A percentile compares a stretch with the other conserved stretches of the same genome.
These are phyloP conservation scores for Blumeria hordei DNA, from an alignment of 2,329 filamentous ascomycete species.

Conservation along the genomic window DNA sequence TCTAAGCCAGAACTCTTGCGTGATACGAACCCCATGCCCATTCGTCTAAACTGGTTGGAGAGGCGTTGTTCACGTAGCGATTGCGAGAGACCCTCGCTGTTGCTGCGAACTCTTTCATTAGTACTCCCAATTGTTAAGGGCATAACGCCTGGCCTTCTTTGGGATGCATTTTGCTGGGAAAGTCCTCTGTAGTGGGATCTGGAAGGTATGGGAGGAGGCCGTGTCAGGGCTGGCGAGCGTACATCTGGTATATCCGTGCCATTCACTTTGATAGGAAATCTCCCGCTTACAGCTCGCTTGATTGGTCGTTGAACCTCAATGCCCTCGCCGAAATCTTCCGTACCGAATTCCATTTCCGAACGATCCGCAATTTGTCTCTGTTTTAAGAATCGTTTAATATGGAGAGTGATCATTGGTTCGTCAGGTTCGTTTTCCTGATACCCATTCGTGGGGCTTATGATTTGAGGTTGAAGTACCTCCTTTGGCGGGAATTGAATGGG, in stretches of 20 bases:
- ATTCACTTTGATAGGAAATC: conserved; percentile 49
- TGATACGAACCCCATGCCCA: conserved; percentile 32
- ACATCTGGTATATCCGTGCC: conserved; percentile 43
- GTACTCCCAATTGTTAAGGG: conserved; percentile 42
- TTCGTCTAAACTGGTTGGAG: conserved; percentile 30
- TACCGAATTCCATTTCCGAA: conserved; percentile 29
- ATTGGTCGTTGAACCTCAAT: conserved; percentile 53
- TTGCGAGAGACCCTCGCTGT: conserved; percentile 35
- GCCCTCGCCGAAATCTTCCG: conserved; percentile 44
- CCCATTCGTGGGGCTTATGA: conserved; percentile 29
- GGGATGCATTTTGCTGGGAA: conserved; percentile 37
- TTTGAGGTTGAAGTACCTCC: conserved; percentile 37
- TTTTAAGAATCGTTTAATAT: conserved; percentile 36
- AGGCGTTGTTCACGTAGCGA: conserved; percentile 18
- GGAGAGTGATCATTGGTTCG: conserved; percentile 32
- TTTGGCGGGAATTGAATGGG: conserved; percentile 58
- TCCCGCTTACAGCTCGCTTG: conserved; percentile 36
- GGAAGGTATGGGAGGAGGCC: conserved; percentile 54
- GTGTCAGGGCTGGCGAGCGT: conserved; percentile 39
- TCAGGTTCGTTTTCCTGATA: conserved; percentile 34
- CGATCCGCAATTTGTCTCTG: conserved; percentile 24
- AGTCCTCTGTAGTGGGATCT: conserved; percentile 59
- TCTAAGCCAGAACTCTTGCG: conserved; percentile 34
- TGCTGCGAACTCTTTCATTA: conserved; percentile 42
- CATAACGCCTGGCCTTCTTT: conserved; percentile 49